These are phyloP conservation scores for Diutina rugosa DNA, from an alignment of 1,139 yeast genomes.

Conservation along the genomic window DNA sequence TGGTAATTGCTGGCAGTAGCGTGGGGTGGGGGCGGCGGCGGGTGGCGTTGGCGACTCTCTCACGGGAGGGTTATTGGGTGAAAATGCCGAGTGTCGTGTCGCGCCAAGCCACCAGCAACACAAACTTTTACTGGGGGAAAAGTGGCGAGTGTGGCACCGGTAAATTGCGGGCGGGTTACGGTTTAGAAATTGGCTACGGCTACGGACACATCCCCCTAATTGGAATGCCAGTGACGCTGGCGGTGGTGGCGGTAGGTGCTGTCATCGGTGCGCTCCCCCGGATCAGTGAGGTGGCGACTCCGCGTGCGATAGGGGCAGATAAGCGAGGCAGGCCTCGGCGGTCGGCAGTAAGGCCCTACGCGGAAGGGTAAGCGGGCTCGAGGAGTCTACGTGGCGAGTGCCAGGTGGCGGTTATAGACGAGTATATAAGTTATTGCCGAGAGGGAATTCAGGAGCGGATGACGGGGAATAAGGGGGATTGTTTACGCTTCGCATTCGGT, in stretches of 20 bases:
- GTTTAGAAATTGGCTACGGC: no score
- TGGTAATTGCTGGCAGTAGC: neutral
- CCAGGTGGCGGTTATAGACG: no score
- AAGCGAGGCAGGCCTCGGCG: neutral
- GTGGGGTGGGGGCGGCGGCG: neutral
- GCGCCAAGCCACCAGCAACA: neutral
- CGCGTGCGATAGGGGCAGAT: neutral
- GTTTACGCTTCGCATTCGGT: no score
- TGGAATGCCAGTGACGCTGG: no score
- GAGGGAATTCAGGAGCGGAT: no score
- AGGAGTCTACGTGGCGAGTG: neutral
- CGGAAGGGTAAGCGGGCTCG: neutral
- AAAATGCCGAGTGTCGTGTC: neutral
- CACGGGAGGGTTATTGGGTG: neutral
- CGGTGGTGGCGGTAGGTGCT: no score
- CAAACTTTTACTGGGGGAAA: neutral
- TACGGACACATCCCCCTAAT: no score
- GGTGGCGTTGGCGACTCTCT: neutral
- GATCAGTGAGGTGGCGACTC: neutral
- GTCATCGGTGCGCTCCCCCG: neutral
- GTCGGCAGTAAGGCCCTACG: neutral
- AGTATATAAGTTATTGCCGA: no score
- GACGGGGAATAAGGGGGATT: no score
- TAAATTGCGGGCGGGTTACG: no score
- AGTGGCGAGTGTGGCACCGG: no score